phyloP scores from a whole-genome alignment of 345 rosid genomes.

The Viola odorata region DNA sequence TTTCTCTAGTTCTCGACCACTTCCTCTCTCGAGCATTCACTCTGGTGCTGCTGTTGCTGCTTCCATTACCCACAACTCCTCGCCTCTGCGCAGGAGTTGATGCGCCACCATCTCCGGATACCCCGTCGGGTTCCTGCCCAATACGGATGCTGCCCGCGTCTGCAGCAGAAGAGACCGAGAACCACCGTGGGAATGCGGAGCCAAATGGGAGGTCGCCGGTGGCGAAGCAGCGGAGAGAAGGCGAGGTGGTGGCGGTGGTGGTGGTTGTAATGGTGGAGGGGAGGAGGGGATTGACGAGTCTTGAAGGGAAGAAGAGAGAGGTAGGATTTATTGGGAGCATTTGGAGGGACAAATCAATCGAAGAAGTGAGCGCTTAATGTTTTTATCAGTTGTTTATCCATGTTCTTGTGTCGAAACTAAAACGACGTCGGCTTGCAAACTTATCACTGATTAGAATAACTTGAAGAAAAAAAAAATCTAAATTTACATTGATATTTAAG shows the following conservation, averaged over 20 bases:
- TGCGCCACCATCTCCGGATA: constrained; percentile 1
- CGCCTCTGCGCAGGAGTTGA: constrained; percentile 17
- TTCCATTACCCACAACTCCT: constrained; percentile 18
- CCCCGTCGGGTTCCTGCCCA: constrained; percentile 39
- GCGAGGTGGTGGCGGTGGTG: constrained; percentile 20
- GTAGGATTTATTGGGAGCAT: constrained; percentile 60
- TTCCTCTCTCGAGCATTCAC: constrained; percentile 59
- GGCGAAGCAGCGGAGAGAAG: constrained; percentile 60
- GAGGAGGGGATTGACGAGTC: constrained; percentile 27
- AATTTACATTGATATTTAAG: too few relatives aligned
- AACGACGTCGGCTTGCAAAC: too few relatives aligned
- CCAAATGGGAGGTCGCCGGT: constrained; percentile 50
- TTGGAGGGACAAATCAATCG: neutral
- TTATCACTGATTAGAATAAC: too few relatives aligned
- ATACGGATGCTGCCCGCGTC: constrained; percentile 44
- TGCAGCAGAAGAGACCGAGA: constrained; percentile 35
- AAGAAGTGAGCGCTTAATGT: neutral
- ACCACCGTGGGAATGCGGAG: constrained; percentile 44
- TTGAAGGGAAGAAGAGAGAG: constrained; percentile 34
- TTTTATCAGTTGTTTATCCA: neutral
- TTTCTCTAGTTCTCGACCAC: constrained; percentile 76
- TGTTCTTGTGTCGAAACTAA: too few relatives aligned
- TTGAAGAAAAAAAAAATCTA: too few relatives aligned
- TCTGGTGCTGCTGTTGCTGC: constrained; percentile 28
- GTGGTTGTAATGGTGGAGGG: constrained; percentile 22